These are phyloP conservation scores for Nitzschia sp. DNA, from an alignment of 108 stramenopile species.

Conservation along the genomic window DNA sequence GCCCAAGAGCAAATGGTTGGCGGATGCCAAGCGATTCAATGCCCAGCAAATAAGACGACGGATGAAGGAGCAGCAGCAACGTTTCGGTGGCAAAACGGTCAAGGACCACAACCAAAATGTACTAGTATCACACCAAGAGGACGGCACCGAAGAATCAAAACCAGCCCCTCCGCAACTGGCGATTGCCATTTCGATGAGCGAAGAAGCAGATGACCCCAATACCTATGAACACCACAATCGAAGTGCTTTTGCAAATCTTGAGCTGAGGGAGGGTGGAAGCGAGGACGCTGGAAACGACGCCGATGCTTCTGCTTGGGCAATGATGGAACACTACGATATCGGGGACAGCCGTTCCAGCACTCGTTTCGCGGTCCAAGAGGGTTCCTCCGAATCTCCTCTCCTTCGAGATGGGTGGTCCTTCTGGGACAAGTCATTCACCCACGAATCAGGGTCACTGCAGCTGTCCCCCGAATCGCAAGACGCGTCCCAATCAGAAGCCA, in stretches of 20 bases:
- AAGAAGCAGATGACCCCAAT: conserved; percentile 26
- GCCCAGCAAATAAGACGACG: conserved; percentile 26
- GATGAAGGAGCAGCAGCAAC: conserved; percentile 28
- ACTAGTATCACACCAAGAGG: neutral
- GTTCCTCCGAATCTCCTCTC: neutral
- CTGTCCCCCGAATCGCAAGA: conserved; percentile 5
- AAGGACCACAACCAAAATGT: neutral
- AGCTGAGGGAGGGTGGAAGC: neutral
- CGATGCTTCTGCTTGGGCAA: conserved; percentile 37
- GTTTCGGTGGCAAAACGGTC: conserved; percentile 7
- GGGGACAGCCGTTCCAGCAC: neutral
- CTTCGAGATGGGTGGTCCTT: neutral
- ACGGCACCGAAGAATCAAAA: neutral
- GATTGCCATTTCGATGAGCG: conserved; percentile 28
- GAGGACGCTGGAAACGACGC: neutral
- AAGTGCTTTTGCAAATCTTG: neutral
- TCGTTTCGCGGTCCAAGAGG: neutral
- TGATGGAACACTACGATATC: conserved; percentile 36
- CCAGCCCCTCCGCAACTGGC: conserved; percentile 10
- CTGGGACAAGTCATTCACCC: neutral
- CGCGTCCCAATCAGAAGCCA: neutral
- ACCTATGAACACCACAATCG: neutral
- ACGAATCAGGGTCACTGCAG: conserved; percentile 1
- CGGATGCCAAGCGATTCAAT: conserved; percentile 30
- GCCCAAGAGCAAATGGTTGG: conserved; percentile 14